A percentile compares a stretch with the other conserved stretches of the same genome.
Evolutionary conservation across 1,284 basidiomycete species (phyloP).

Genomic region (Ceratobasidium sp.): DNA sequence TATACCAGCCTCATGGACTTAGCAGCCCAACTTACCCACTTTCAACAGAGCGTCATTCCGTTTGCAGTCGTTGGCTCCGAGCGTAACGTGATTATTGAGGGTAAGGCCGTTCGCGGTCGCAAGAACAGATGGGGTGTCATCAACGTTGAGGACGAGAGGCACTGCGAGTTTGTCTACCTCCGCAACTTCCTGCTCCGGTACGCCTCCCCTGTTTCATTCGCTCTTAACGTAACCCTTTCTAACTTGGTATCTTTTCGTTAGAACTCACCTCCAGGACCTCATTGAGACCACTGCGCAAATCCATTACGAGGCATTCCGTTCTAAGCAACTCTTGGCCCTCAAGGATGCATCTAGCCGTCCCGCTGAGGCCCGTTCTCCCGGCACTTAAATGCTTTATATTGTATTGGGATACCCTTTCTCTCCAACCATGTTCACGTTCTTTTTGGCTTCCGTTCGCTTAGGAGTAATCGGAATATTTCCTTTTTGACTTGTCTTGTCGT

Average conservation of each 20-base stretch:
- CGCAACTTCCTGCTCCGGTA: constrained; percentile 95
- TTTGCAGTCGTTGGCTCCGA: constrained; percentile 98
- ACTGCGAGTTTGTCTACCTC: constrained; percentile 98
- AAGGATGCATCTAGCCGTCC: constrained; percentile 70
- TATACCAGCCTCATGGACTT: constrained; percentile 47
- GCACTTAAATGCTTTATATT: constrained; percentile 11
- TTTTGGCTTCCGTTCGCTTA: constrained; percentile 30
- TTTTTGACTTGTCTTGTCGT: constrained; percentile 33
- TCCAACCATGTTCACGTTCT: constrained; percentile 19
- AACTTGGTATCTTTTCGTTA: constrained; percentile 53
- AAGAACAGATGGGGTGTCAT: constrained; percentile 99
- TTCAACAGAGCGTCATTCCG: constrained; percentile 85
- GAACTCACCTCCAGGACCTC: constrained; percentile 97
- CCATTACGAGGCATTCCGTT: constrained; percentile 99
- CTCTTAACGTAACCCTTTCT: constrained; percentile 25
- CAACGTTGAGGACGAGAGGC: constrained; percentile 95
- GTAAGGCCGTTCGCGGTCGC: constrained; percentile 93
- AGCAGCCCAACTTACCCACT: constrained; percentile 6
- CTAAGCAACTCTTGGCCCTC: constrained; percentile 93
- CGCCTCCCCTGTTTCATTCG: constrained; percentile 50
- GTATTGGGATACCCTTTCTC: constrained; percentile 27
- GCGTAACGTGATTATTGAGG: constrained; percentile 93
- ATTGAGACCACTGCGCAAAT: constrained; percentile 99
- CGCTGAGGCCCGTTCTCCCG: constrained; percentile 28
- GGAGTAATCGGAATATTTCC: constrained; percentile 38